Evolutionary conservation across 306 rosid species (phyloP).

Genomic region (Acacia confusa): DNA sequence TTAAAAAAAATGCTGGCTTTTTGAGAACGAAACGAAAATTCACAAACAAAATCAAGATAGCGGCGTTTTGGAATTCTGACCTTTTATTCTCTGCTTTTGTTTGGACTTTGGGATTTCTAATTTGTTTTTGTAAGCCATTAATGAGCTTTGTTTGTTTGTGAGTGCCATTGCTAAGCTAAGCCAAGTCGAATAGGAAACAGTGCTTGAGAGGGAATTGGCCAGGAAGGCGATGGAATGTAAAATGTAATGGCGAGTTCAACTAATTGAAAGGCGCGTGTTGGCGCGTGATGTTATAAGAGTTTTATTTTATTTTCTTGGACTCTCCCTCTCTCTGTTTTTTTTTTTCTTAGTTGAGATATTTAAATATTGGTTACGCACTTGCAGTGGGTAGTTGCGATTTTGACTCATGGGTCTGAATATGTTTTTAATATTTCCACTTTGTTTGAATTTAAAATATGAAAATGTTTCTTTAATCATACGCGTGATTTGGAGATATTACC

Average conservation of each 20-base stretch:
- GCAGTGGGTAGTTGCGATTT: conserved; percentile 21
- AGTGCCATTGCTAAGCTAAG: background rate
- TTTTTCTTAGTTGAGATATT: background rate
- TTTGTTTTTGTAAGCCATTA: background rate
- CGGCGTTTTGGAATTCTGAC: background rate
- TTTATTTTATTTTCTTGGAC: background rate
- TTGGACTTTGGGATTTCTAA: conserved; percentile 11
- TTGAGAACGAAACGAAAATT: background rate
- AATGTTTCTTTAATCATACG: background rate
- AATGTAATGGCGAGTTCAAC: background rate
- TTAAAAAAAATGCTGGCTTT: background rate
- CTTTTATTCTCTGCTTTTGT: conserved; percentile 46
- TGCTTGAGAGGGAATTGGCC: conserved; percentile 21
- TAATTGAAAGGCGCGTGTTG: conserved; percentile 23
- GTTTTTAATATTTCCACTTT: background rate
- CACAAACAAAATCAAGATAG: background rate
- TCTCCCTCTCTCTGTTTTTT: background rate
- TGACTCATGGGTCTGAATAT: conserved; percentile 26
- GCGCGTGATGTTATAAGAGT: background rate
- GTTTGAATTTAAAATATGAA: conserved; percentile 7
- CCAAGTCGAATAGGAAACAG: background rate
- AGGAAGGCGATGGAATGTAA: background rate
- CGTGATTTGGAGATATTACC: background rate
- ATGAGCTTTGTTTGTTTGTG: conserved; percentile 19
- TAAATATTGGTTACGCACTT: background rate